Base-by-base conservation (phyloP, 108 stramenopile genomes). In the Aurantiochytrium sp. region DNA sequence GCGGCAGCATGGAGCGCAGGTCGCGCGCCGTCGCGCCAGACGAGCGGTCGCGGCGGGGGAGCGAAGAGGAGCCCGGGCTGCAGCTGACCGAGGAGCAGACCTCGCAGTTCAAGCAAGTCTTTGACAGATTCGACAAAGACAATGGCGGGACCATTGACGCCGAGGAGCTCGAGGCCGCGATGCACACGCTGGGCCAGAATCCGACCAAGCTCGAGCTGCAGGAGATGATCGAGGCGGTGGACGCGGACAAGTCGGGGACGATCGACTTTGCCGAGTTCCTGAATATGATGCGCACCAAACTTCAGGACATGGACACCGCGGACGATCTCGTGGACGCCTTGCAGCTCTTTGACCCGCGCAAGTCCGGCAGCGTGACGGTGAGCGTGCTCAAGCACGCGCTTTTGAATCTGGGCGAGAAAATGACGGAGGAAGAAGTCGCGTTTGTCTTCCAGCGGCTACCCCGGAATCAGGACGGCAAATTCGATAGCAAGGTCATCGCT, bases 111-210 rank as follows among this genome's bases (percentile, higher is more conserved):
- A 41, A 48, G 27, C 50, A 81, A 24, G 73, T 81, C 10, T 81
- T 81, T 48, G 73, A 81, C 45, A 12, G 42, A 41, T 81, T 81
- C 30, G 73, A 81, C 73, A 81, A 81, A 24, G 73, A 81, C 45
- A 48, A 48, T 27, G 73, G 73, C 39, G 73, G 73, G 42, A 81
- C 73, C 10, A 81, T 81, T 24, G 73, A 81, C 30, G 45, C 39
- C n/a, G 73, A 81, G 3, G 73, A 81, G 73, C 73, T 81, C 36
- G 73, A 30, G 27, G 39, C 73, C 6, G 73, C 73, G 2, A 81
- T 81, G 73, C 45, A 81, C 30, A 19, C 12, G 6, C 45, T 81
- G 36, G 73, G 73, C 12, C 39, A 48, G 42, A 81, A 81, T 3
- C 45, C 45, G 45, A 81, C 73, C n/a, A 41, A 48, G 2, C 36